Conservation (phyloP, 768 basidiomycete species). For the Mycena leptocephala region DNA sequence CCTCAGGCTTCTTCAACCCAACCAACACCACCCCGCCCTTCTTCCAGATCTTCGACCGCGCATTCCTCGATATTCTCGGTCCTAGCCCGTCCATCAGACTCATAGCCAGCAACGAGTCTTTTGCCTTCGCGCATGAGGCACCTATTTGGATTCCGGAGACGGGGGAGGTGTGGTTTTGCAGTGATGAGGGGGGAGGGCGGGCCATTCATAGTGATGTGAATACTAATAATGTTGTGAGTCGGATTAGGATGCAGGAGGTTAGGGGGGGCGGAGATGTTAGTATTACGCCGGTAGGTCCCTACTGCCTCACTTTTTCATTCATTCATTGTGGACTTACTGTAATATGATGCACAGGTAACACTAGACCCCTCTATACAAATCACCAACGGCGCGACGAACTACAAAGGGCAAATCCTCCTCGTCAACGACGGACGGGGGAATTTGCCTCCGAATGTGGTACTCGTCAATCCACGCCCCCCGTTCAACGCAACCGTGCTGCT, state of each 20-base stretch:
- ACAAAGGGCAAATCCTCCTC: conserved; percentile 60
- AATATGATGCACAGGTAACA: neutral
- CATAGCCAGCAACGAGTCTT: conserved; percentile 72
- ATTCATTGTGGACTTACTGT: neutral
- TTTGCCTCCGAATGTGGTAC: conserved; percentile 45
- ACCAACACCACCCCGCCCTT: conserved; percentile 71
- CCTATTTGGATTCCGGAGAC: conserved; percentile 77
- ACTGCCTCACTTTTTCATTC: neutral
- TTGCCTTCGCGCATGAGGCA: conserved; percentile 87
- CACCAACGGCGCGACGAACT: conserved; percentile 71
- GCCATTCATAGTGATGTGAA: conserved; percentile 72
- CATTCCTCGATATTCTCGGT: conserved; percentile 74
- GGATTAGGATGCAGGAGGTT: neutral
- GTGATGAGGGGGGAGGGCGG: conserved; percentile 76
- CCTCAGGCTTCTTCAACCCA: conserved; percentile 67
- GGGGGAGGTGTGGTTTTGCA: conserved; percentile 83
- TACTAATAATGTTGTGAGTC: conserved; percentile 71
- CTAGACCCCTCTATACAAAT: conserved; percentile 70
- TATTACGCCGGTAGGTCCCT: conserved; percentile 1
- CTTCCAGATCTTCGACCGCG: conserved; percentile 65
- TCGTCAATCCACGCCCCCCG: conserved; percentile 67
- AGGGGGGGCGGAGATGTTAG: conserved; percentile 1
- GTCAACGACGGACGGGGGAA: conserved; percentile 70
- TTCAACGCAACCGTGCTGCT: conserved; percentile 80
- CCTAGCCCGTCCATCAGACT: conserved; percentile 67